These are phyloP conservation scores for Claviceps maximensis DNA, from an alignment of 2,329 filamentous ascomycete species.

Conservation along the genomic window DNA sequence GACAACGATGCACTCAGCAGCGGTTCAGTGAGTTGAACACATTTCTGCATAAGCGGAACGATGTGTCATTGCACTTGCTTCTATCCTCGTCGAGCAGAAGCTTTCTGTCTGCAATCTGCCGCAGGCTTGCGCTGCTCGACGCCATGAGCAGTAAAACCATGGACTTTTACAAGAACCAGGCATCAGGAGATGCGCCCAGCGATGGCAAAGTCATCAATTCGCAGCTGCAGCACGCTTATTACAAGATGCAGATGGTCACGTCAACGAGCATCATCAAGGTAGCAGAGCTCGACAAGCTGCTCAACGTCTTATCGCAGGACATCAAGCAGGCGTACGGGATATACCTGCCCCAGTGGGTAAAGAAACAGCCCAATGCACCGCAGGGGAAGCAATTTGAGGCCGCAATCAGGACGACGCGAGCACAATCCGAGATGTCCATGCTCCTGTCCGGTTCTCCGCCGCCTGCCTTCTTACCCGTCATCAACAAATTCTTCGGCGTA, in stretches of 20 bases:
- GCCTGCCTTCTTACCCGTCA: slow-evolving; percentile 36
- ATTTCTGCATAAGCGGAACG: slow-evolving; percentile 40
- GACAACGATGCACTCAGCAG: slow-evolving; percentile 32
- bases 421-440: slow-evolving; percentile 37
- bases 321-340: slow-evolving; percentile 37
- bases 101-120: slow-evolving; percentile 56
- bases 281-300: slow-evolving; percentile 48
- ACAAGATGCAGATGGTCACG: slow-evolving; percentile 38
- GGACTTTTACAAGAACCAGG: slow-evolving; percentile 35
- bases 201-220: slow-evolving; percentile 29
- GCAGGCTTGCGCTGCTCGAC: slow-evolving; percentile 47
- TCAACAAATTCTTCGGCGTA: slow-evolving; percentile 51
- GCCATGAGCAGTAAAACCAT: slow-evolving; percentile 33
- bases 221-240: slow-evolving; percentile 43
- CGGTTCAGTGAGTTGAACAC: slow-evolving; percentile 35
- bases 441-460: slow-evolving; percentile 35
- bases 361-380: slow-evolving; percentile 32
- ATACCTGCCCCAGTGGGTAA: slow-evolving; percentile 30
- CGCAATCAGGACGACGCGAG: slow-evolving; percentile 31
- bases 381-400: slow-evolving; percentile 30
- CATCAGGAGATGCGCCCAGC: slow-evolving; percentile 25
- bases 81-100: slow-evolving; percentile 63
- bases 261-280: slow-evolving; percentile 42
- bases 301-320: slow-evolving; percentile 34
- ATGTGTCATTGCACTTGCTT: slow-evolving; percentile 48